These are phyloP conservation scores for Clausena lansium DNA, from an alignment of 345 rosid species.

Conservation along the genomic window DNA sequence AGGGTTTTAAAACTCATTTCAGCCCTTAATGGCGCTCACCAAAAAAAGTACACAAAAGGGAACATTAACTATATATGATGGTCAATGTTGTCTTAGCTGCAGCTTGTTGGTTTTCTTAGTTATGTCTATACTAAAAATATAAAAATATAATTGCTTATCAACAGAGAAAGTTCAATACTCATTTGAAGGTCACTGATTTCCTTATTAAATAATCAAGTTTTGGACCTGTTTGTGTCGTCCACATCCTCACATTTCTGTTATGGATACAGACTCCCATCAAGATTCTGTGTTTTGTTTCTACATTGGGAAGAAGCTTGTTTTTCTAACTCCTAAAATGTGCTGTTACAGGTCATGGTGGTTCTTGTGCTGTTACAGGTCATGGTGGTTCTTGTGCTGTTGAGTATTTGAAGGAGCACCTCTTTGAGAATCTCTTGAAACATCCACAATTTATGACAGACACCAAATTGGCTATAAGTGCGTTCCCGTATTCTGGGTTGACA, in stretches of 20 bases:
- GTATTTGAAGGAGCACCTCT: constrained; percentile 87
- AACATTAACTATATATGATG: not conserved
- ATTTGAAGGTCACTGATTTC: not conserved
- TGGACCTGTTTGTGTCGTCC: not conserved
- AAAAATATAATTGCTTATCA: not conserved
- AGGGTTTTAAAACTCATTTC: not conserved
- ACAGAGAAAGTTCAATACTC: not conserved
- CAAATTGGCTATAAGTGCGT: constrained; percentile 79
- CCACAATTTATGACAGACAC: constrained; percentile 76
- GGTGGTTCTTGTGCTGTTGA: constrained; percentile 99
- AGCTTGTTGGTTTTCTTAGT: not conserved
- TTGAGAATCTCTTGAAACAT: constrained; percentile 88
- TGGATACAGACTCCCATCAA: not conserved
- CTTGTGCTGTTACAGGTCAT: constrained; percentile 81
- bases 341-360: too few relatives aligned
- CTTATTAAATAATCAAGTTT: not conserved
- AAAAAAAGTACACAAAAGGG: not conserved
- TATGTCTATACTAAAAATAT: not conserved
- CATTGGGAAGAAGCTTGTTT: not conserved
- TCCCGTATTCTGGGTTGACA: not conserved
- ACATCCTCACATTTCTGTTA: not conserved
- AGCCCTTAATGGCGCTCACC: not conserved
- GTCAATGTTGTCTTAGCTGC: constrained; percentile 4
- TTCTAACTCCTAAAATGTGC: not conserved
- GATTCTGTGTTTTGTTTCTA: not conserved